Conservation (phyloP, 2,329 filamentous ascomycete species). For the Coleophoma crateriformis region DNA sequence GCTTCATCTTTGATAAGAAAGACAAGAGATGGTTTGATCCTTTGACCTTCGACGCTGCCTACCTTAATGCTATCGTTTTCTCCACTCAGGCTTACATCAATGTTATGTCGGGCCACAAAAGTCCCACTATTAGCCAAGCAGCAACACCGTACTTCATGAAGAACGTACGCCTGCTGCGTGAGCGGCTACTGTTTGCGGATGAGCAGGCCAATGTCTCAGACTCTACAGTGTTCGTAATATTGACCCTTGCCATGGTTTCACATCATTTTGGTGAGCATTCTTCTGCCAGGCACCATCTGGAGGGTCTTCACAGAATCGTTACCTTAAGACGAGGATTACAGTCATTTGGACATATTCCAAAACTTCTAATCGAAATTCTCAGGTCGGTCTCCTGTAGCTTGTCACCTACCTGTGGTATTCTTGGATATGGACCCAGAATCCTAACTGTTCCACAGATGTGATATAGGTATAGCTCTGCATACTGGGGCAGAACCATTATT, state of each 20-base stretch:
- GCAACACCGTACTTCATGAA: neutral
- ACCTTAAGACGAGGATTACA: neutral
- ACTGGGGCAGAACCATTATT: neutral
- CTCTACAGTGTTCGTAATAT: neutral
- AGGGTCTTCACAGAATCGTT: neutral
- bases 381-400: neutral
- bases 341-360: neutral
- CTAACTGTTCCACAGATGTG: neutral
- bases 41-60: neutral
- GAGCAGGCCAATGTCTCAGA: neutral
- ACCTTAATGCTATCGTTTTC: neutral
- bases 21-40: neutral
- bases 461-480: neutral
- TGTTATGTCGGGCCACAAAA: neutral
- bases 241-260: neutral
- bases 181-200: neutral
- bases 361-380: neutral
- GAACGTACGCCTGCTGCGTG: neutral
- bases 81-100: neutral
- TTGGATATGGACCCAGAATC: neutral
- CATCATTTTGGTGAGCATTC: neutral
- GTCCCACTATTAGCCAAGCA: neutral
- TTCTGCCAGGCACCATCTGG: neutral
- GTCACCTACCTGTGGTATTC: neutral
- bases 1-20: neutral